A percentile compares a stretch with the other conserved stretches of the same genome.
Evolutionary conservation across 345 rosid genomes (phyloP).

Genomic region (Erodium maritimum): DNA sequence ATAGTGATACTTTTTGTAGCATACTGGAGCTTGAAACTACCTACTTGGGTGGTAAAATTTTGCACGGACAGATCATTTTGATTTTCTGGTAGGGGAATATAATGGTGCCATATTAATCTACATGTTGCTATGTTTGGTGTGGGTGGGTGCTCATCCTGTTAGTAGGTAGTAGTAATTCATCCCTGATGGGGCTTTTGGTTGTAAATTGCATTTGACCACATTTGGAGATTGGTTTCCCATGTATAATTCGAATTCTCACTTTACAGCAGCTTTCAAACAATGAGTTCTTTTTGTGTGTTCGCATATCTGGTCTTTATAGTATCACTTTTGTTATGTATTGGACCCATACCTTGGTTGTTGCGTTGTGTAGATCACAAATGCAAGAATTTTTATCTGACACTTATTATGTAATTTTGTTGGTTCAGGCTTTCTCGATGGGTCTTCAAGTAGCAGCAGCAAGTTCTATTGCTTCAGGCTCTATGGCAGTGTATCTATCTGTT

Average conservation of each 20-base stretch:
- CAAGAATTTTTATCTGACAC: not conserved
- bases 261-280: not conserved
- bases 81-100: no score
- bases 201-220: no score
- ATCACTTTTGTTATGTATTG: not conserved
- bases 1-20: not conserved
- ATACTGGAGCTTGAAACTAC: no score
- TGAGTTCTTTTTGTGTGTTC: not conserved
- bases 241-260: not conserved
- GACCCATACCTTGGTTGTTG: no score
- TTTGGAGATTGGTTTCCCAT: not conserved
- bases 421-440: conserved; percentile 56
- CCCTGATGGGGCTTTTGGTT: no score
- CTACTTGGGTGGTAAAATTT: no score
- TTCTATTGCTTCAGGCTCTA: conserved; percentile 40
- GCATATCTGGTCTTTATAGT: not conserved
- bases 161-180: no score
- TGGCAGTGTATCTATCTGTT: conserved; percentile 56
- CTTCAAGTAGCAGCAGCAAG: conserved; percentile 68
- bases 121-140: no score
- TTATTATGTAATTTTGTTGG: conserved; percentile 5
- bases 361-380: not conserved
- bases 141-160: no score
- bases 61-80: no score
- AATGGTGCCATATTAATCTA: no score